These are phyloP conservation scores for Scheffersomyces illinoinensis DNA, from an alignment of 1,139 yeast species.

Conservation along the genomic window DNA sequence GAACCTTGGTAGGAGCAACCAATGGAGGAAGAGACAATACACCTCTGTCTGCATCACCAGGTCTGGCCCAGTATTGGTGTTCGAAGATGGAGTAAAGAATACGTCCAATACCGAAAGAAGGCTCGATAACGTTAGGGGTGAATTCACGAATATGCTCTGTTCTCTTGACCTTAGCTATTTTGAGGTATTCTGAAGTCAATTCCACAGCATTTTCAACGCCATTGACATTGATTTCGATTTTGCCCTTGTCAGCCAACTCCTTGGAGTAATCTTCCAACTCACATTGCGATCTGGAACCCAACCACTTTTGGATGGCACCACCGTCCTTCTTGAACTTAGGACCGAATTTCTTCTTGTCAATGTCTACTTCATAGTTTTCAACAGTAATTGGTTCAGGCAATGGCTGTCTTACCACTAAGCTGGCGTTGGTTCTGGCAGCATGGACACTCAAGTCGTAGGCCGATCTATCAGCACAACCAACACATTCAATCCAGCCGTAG, in stretches of 20 bases:
- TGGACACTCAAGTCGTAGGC: constrained; percentile 97
- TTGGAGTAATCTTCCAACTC: constrained; percentile 77
- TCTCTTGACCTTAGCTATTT: constrained; percentile 74
- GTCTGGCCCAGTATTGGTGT: constrained; percentile 94
- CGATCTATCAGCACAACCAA: constrained; percentile 99
- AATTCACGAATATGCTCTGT: constrained; percentile 92
- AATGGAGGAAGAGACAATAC: constrained; percentile 92
- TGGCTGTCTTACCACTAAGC: constrained; percentile 89
- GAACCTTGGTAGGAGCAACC: constrained; percentile 97
- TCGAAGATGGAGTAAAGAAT: constrained; percentile 90
- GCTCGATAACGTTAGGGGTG: constrained; percentile 97
- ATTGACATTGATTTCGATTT: constrained; percentile 62
- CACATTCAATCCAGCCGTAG: constrained; percentile 99
- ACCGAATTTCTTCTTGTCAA: constrained; percentile 94
- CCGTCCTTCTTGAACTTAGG: constrained; percentile 98
- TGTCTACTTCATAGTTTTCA: constrained; percentile 78
- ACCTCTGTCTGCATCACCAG: constrained; percentile 87
- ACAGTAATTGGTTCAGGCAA: constrained; percentile 81
- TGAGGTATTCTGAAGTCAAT: constrained; percentile 68
- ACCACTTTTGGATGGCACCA: constrained; percentile 83
- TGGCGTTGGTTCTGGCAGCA: constrained; percentile 91
- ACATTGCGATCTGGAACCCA: constrained; percentile 74
- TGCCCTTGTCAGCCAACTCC: constrained; percentile 64
- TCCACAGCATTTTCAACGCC: constrained; percentile 65
- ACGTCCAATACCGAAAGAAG: constrained; percentile 99